Percentiles rank a stretch among this genome's conserved stretches.
Conservation (phyloP, 345 rosid species). For the Nephelium lappaceum region DNA sequence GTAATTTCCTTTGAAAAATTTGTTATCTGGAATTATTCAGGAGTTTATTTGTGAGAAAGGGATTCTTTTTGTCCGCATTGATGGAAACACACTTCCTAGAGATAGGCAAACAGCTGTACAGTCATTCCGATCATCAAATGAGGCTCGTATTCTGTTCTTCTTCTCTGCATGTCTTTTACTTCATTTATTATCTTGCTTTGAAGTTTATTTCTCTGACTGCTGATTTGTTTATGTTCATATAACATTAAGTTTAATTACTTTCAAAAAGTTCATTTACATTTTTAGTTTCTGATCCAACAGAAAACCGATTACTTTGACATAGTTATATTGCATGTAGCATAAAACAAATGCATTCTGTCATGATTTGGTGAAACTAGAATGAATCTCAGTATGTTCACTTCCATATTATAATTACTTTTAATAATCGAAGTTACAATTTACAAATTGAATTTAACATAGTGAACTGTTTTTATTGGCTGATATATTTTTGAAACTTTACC, state of each 20-base stretch:
- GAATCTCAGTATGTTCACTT: neutral
- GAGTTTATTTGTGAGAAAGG: constrained; percentile 85
- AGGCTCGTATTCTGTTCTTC: constrained; percentile 46
- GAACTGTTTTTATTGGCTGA: neutral
- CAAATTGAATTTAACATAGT: neutral
- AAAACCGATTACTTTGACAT: neutral
- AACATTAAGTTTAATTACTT: neutral
- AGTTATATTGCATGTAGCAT: neutral
- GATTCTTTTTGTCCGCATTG: constrained; percentile 84
- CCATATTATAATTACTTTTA: constrained; percentile 6
- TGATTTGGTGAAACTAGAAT: neutral
- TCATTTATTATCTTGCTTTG: constrained; percentile 13
- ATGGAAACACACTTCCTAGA: constrained; percentile 85
- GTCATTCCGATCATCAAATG: constrained; percentile 66
- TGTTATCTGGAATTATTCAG: constrained; percentile 41
- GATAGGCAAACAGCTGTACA: constrained; percentile 88
- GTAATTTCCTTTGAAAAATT: constrained; percentile 15
- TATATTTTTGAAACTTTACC: neutral
- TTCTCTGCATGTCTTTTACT: neutral
- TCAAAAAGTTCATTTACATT: neutral
- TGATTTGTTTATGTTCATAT: neutral
- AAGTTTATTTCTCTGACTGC: neutral
- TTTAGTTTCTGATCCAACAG: neutral
- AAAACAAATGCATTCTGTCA: neutral
- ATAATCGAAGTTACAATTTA: neutral